A percentile compares a stretch with the other conserved stretches of the same genome.
phyloP scores from a whole-genome alignment of 2,329 filamentous ascomycete genomes.

The Arthroderma sp. region DNA sequence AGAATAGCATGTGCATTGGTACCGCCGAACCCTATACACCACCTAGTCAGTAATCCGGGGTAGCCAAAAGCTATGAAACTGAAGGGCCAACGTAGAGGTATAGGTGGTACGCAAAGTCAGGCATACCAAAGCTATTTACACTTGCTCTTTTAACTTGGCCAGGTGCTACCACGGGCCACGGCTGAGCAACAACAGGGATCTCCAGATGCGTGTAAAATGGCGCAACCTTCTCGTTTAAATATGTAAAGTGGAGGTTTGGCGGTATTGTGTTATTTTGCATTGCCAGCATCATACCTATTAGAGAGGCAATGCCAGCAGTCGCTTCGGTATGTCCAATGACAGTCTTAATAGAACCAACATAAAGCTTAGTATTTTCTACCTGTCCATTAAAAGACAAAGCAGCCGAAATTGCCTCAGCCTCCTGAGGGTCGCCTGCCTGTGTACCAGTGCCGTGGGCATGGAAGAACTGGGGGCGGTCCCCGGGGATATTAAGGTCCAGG shows the following conservation, averaged over 20 bases:
- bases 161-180: constrained; percentile 10
- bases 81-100: too few species aligned
- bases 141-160: constrained; percentile 20
- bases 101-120: too few species aligned
- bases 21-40: too few species aligned
- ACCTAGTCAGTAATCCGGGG: too few species aligned
- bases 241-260: constrained; percentile 8
- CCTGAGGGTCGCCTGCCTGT: constrained; percentile 20
- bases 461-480: constrained; percentile 26
- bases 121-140: constrained; percentile 38
- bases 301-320: constrained; percentile 39
- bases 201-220: not conserved
- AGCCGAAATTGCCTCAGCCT: not conserved
- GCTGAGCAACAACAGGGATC: not conserved
- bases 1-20: constrained; percentile 9
- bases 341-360: constrained; percentile 1
- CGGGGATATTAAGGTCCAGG: constrained; percentile 1
- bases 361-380: not conserved
- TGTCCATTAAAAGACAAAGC: not conserved
- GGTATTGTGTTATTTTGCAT: constrained; percentile 23
- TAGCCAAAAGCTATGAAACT: too few species aligned
- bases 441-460: constrained; percentile 62
- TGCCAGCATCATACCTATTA: constrained; percentile 27
- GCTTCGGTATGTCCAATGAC: constrained; percentile 14
- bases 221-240: not conserved